These are phyloP conservation scores for Phytophthora pisi DNA, from an alignment of 352 stramenopile species.

Conservation along the genomic window DNA sequence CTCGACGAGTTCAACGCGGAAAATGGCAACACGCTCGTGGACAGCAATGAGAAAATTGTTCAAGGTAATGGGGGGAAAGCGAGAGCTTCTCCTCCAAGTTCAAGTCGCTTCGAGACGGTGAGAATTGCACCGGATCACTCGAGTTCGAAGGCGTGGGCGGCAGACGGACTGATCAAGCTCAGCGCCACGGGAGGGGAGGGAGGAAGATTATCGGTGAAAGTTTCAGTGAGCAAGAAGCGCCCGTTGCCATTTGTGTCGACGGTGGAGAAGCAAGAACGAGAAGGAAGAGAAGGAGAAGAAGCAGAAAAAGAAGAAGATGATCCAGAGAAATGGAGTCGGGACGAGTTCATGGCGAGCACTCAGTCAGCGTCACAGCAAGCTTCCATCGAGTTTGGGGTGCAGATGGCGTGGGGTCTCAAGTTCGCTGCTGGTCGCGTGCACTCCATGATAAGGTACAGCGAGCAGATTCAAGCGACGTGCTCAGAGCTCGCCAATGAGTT, in stretches of 20 bases:
- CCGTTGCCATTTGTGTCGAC: not conserved
- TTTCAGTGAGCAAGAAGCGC: slow-evolving; percentile 1
- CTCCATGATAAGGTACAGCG: slow-evolving; percentile 28
- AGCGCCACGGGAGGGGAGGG: not conserved
- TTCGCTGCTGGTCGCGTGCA: slow-evolving; percentile 19
- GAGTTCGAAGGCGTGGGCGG: not conserved
- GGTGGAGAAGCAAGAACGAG: not conserved
- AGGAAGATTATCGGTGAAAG: not conserved
- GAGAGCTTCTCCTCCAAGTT: not conserved
- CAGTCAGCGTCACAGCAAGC: slow-evolving; percentile 21
- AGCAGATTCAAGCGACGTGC: not conserved
- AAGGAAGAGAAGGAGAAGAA: not conserved
- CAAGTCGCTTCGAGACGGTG: not conserved
- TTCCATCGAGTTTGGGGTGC: slow-evolving; percentile 9
- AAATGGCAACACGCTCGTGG: not conserved
- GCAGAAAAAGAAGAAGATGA: not conserved
- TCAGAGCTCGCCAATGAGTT: slow-evolving; percentile 1
- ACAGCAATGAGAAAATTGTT: not conserved
- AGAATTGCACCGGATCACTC: not conserved
- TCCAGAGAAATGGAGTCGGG: slow-evolving; percentile 2
- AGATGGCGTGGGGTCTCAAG: slow-evolving; percentile 17
- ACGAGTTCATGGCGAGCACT: slow-evolving; percentile 22
- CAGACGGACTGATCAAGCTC: not conserved
- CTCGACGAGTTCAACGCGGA: not conserved
- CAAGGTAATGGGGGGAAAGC: not conserved